A percentile compares a stretch with the other conserved stretches of the same genome.
Evolutionary conservation across 2,329 filamentous ascomycete species (phyloP).

Genomic region (Verticillium albo-atrum): DNA sequence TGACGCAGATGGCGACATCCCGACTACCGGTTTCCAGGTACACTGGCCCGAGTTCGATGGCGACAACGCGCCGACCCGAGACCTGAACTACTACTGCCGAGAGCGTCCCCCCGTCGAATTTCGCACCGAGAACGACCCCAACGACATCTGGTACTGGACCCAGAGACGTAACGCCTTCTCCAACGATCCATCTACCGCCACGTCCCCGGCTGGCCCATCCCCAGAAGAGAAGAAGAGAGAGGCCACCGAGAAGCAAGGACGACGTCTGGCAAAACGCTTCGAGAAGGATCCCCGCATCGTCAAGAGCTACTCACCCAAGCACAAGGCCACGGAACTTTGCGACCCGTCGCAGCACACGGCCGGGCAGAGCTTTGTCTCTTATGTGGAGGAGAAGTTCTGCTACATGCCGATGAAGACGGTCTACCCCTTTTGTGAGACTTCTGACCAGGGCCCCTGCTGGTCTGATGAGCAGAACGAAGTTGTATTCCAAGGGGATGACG

Average conservation of each 20-base stretch:
- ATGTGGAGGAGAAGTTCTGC: conserved; percentile 13
- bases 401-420: conserved; percentile 12
- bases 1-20: conserved; percentile 16
- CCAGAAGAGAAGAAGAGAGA: background rate
- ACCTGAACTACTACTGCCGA: conserved; percentile 12
- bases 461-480: conserved; percentile 8
- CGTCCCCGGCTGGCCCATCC: background rate
- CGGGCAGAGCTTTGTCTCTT: conserved; percentile 10
- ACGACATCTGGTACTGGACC: conserved; percentile 6
- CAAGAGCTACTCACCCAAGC: conserved; percentile 6
- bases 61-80: conserved; percentile 5
- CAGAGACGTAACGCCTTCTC: background rate
- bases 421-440: conserved; percentile 10
- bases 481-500: conserved; percentile 11
- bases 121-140: conserved; percentile 6
- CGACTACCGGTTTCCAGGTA: conserved; percentile 23
- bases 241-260: background rate
- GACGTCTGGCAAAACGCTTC: background rate
- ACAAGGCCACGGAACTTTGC: conserved; percentile 12
- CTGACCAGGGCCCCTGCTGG: conserved; percentile 10
- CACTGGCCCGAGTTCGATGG: conserved; percentile 22
- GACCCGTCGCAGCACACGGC: background rate
- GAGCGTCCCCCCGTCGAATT: conserved; percentile 7
- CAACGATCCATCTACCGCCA: background rate
- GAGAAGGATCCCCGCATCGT: conserved; percentile 1